Evolutionary conservation across 192 early-diverging fungal species (phyloP).

Genomic region (Podila horticola): DNA sequence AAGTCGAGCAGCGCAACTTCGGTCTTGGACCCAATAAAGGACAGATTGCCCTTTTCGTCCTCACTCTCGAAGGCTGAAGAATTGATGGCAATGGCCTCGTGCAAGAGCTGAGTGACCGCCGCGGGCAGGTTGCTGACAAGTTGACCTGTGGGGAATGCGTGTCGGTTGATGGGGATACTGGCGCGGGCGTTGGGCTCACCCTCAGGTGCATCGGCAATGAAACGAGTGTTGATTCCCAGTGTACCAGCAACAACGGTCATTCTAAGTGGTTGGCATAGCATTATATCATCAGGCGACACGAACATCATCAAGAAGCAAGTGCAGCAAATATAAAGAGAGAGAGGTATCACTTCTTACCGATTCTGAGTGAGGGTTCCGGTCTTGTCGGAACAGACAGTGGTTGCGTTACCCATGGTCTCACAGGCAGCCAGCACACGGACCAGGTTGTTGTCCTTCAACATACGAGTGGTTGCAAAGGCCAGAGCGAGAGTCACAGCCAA

Average conservation of each 20-base stretch:
- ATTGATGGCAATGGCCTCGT: conserved; percentile 84
- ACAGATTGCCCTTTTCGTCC: conserved; percentile 55
- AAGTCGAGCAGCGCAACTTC: conserved; percentile 93
- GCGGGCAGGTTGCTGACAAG: conserved; percentile 56
- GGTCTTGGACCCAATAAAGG: conserved; percentile 92
- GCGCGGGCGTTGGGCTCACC: conserved; percentile 53
- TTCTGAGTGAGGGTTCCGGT: conserved; percentile 99
- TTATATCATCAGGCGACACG: background rate
- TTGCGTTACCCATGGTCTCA: conserved; percentile 99
- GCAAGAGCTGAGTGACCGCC: conserved; percentile 59
- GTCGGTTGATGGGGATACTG: conserved; percentile 47
- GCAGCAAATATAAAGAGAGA: background rate
- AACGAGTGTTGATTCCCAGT: conserved; percentile 77
- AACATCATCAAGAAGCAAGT: no score
- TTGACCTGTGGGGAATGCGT: conserved; percentile 54
- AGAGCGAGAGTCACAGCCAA: conserved; percentile 96
- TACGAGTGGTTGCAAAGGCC: conserved; percentile 92
- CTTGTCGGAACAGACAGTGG: conserved; percentile 98
- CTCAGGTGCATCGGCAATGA: conserved; percentile 35
- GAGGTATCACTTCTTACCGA: conserved; percentile 34
- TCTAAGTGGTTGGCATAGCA: background rate
- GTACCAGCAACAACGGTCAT: conserved; percentile 97
- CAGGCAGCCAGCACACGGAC: conserved; percentile 96
- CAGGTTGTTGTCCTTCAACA: conserved; percentile 98
- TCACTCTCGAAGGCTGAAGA: conserved; percentile 78